Evolutionary conservation across 2,329 filamentous ascomycete species (phyloP), one percentile per base, ranked within the genome.

Genomic region (Paecilomyces sp.): DNA sequence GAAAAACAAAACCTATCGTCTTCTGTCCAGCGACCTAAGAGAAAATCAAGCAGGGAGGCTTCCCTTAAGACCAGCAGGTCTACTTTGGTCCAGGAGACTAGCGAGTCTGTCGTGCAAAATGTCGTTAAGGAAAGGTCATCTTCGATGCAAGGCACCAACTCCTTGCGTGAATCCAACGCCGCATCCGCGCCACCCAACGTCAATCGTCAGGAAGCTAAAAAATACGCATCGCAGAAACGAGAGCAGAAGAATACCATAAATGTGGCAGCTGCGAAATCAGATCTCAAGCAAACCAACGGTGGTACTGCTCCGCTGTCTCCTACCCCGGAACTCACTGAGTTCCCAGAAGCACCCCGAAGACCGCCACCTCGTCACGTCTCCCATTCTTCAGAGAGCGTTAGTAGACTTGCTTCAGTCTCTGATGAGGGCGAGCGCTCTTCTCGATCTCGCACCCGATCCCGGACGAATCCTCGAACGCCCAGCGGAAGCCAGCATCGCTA

Each of bases 21-120:
- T 56, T 62, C 65, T 18, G 63, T 67, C 50, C 68, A 72, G 57
- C 67, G 70, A 59, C 72, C 72, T 15, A 70, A 65, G 58, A 68
- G 68, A 52, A 70, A 66, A 56, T 56, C 68, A 31, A 70, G 67
- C 61, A 70, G 57, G 60, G 68, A 70, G 58, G 50, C 61, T 58
- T 56, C 63, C 24, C 61, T 57, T 18, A 61, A 63, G 53, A 63
- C 67, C 60, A 62, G 65, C 58, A 61, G 57, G 63, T 65, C 64
- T 62, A 64, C 66, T 62, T 57, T 60, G 67, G 61, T 60, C 54
- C 55, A 52, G 31, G 63, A 66, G 22, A 64, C 65, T 65, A 70
- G 60, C 52, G 66, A 68, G 34, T 47, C 60, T 54, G 61, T 61
- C 57, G 67, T 67, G 58, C 61, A 62, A 55, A 18, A 47, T 47